Conservation (phyloP, 2,329 filamentous ascomycete genomes). For the Penicillium sp. region DNA sequence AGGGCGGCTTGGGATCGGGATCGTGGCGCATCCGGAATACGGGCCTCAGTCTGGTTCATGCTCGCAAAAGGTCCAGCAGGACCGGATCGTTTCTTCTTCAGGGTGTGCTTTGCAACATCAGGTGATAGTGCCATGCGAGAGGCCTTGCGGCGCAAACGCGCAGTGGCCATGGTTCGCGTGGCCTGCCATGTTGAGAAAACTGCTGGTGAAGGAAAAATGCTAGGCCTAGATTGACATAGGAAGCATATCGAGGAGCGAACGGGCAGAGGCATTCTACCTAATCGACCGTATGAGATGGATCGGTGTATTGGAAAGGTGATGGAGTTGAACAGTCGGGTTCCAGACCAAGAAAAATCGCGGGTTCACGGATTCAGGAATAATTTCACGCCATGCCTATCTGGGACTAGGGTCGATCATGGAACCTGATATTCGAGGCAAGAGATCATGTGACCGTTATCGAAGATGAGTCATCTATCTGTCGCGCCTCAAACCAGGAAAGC, state of each 20-base stretch:
- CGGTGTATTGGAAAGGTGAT: not conserved
- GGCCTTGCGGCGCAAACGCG: conserved; percentile 33
- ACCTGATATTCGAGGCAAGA: conserved; percentile 9
- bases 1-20: conserved; percentile 42
- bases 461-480: conserved; percentile 13
- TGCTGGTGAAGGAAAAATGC: conserved; percentile 11
- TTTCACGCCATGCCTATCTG: conserved; percentile 7
- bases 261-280: conserved; percentile 32
- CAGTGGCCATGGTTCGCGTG: conserved; percentile 33
- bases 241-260: conserved; percentile 33
- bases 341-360: conserved; percentile 10
- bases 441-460: conserved; percentile 16
- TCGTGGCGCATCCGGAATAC: conserved; percentile 43
- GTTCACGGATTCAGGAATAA: not conserved
- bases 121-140: conserved; percentile 41
- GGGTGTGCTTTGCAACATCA: conserved; percentile 28
- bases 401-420: conserved; percentile 17
- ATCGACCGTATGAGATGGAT: not conserved
- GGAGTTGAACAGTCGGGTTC: not conserved
- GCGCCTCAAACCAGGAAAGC: not conserved
- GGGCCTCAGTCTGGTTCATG: conserved; percentile 57
- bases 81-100: conserved; percentile 41
- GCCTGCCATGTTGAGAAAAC: conserved; percentile 29
- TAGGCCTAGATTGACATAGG: conserved; percentile 31
- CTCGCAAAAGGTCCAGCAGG: conserved; percentile 57